phyloP scores from a whole-genome alignment of 1,284 basidiomycete genomes.

The Moniliella sp. region DNA sequence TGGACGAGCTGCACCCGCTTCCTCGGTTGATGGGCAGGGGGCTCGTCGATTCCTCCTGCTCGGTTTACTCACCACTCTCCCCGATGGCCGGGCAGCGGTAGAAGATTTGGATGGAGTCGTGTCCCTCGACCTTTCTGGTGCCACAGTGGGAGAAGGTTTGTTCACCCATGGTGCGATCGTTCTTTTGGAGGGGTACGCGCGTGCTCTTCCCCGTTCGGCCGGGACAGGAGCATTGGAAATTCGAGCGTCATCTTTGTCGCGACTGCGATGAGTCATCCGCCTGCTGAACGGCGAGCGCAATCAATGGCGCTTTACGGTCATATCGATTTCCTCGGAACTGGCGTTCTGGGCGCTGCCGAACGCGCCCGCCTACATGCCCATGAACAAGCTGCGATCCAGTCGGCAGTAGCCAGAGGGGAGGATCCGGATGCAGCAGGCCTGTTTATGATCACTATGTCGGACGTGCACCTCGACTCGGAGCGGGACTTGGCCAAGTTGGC shows the following conservation, averaged over 20 bases:
- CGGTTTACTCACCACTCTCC: slow-evolving; percentile 71
- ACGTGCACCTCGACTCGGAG: slow-evolving; percentile 74
- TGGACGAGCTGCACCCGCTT: slow-evolving; percentile 64
- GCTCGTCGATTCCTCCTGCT: slow-evolving; percentile 74
- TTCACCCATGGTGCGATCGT: no score
- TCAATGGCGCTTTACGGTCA: slow-evolving; percentile 38
- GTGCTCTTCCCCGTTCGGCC: no score
- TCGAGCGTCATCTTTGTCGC: no score
- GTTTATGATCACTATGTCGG: slow-evolving; percentile 81
- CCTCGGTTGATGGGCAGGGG: no score
- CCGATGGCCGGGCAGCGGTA: slow-evolving; percentile 68
- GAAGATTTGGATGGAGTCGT: slow-evolving; percentile 91
- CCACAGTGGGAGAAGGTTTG: no score
- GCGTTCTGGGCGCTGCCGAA: slow-evolving; percentile 68
- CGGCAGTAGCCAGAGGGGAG: slow-evolving; percentile 16
- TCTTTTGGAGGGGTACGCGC: no score
- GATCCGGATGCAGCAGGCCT: slow-evolving; percentile 44
- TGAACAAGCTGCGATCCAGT: no score
- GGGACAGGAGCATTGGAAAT: no score
- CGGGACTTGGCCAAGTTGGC: no score
- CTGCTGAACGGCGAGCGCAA: slow-evolving; percentile 35
- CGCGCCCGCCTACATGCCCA: no score
- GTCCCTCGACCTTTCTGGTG: slow-evolving; percentile 67
- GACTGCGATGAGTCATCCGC: slow-evolving; percentile 94
- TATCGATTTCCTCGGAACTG: slow-evolving; percentile 82